Evolutionary conservation across 257 asterid genomes (phyloP), one percentile per base, ranked within the genome.

Genomic region (Plantago ovata): DNA sequence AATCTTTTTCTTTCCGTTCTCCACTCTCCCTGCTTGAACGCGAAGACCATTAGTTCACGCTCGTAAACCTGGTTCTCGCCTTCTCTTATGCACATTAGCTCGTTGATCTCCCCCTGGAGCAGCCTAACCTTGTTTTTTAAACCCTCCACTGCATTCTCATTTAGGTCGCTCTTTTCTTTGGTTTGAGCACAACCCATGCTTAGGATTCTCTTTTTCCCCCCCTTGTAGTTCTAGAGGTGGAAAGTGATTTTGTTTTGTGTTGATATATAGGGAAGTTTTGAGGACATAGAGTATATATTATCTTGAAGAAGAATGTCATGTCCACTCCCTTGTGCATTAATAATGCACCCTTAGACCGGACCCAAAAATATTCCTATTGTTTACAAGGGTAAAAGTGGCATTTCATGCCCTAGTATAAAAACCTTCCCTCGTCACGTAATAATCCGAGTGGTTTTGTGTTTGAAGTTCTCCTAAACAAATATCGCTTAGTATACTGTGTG

Each of bases 11-110:
- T 84, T 68, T 90, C 95, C 54, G 74, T 68, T 68, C 62, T 78
- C 98, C 96, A 84, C 48, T 86, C 94, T 0, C 72, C 88, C 62
- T 86, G 84, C 61, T 81, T 90, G 63, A 90, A 60, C 0, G 90
- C 87, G 55, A 81, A 81, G 19, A 69, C 78, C 79, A 79, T 71
- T 42, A 84, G 60, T 36, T 86, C 95, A 1, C 72, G 74, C 69
- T 85, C 92, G 38, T 81, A 81, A 10, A 67, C 70, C 40, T 76
- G 80, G 46, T 59, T 78, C 58, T 91, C 96, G 9, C 72, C 63
- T 57, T 84, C 98, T 69, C 96, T 69, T 23, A 73, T 62, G 76
- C 82, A 61, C 84, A 81, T 81, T 10, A 84, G 63, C 38, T 87
- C 96, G 2, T 67, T 72, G 32, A 83, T 68, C 62, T 90, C 96